Evolutionary conservation across 148 eudicot species (phyloP), one percentile per base, ranked within the genome.

Genomic region (Nepenthes mirabilis): DNA sequence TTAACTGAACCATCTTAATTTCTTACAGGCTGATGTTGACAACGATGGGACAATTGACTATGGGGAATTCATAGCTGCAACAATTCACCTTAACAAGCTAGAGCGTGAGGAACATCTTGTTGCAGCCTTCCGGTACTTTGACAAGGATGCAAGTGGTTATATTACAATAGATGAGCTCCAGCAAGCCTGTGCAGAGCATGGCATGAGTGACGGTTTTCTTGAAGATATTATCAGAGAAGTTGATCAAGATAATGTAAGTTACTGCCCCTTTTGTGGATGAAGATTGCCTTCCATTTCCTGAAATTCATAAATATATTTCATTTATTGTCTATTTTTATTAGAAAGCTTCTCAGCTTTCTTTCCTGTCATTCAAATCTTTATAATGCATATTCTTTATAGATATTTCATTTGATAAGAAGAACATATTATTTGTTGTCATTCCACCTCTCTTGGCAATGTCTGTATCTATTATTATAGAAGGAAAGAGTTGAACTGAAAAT

Each of bases 111-210:
- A 91, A 70, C 94, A 83, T 77, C 94, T 91, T 33, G 77, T 83
- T 70, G 96, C 88, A 5, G 98, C 98, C 49, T 91, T 88, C 67
- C 90, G 76, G 57, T 91, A 91, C 66, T 91, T 91, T 60, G 98
- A 91, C 84, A 91, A 82, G 74, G 98, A 91, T 77, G 83, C 86
- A 59, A 91, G 98, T 82, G 98, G 98, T 52, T 91, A 77, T 67
- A 88, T 91, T 56, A 91, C 98, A 23, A 80, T 85, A 47, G 98
- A 91, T 66, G 98, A 91, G 74, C 90, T 91, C 57, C 94, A 91
- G 72, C 86, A 83, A 74, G 98, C 94, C 56, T 91, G 96, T 73
- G 74, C 61, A 10, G 96, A 91, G 53, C 98, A 91, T 61, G 79
- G 83, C 63, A 80, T 88, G 79, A 74, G 75, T 34, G 91, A 91